These are phyloP conservation scores for Aspergillus sp. DNA, from an alignment of 2,329 filamentous ascomycete genomes.

Conservation along the genomic window DNA sequence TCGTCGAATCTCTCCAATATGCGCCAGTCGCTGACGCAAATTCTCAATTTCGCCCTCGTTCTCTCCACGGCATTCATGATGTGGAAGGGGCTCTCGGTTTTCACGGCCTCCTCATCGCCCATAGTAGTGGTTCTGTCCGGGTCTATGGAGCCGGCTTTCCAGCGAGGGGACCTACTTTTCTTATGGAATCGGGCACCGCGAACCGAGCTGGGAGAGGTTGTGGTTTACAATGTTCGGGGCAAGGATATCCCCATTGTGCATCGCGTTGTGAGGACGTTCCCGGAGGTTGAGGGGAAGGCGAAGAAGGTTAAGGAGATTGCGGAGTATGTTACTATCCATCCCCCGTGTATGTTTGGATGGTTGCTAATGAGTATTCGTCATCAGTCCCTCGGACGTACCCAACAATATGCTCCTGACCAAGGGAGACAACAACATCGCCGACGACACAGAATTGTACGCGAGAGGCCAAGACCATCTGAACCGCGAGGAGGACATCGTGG, in stretches of 20 bases:
- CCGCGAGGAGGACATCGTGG: slow-evolving; percentile 76
- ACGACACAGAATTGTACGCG: slow-evolving; percentile 89
- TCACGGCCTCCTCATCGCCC: slow-evolving; percentile 63
- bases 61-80: slow-evolving; percentile 91
- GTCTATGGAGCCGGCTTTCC: slow-evolving; percentile 61
- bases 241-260: slow-evolving; percentile 99
- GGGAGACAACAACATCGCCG: slow-evolving; percentile 89
- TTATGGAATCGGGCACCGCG: slow-evolving; percentile 55
- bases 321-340: slow-evolving; percentile 14
- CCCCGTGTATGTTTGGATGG: not conserved
- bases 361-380: not conserved
- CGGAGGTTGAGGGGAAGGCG: slow-evolving; percentile 34
- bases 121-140: slow-evolving; percentile 60
- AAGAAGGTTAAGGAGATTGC: slow-evolving; percentile 29
- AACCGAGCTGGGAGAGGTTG: slow-evolving; percentile 62
- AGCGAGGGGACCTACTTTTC: slow-evolving; percentile 56
- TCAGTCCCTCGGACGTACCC: slow-evolving; percentile 9
- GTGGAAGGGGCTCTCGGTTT: slow-evolving; percentile 80
- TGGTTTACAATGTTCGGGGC: slow-evolving; percentile 75
- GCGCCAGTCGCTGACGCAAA: slow-evolving; percentile 69
- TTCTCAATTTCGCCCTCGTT: slow-evolving; percentile 85
- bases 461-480: slow-evolving; percentile 77
- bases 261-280: slow-evolving; percentile 66
- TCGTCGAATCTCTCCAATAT: slow-evolving; percentile 54
- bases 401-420: slow-evolving; percentile 71